A percentile compares a stretch with the other conserved stretches of the same genome.
phyloP scores from a whole-genome alignment of 2,329 filamentous ascomycete species.

The Xylaria sp. region DNA sequence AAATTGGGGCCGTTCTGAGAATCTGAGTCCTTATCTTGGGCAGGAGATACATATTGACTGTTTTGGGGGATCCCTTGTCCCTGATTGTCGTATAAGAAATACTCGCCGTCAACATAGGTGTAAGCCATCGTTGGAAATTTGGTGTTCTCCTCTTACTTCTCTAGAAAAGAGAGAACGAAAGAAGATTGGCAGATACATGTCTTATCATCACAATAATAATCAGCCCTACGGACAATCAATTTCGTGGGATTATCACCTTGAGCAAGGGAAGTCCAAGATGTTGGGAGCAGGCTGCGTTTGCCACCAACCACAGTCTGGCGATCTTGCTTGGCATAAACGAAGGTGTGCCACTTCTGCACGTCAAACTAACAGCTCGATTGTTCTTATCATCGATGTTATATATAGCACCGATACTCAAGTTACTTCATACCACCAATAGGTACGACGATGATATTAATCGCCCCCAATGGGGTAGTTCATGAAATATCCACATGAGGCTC shows the following conservation, averaged over 20 bases:
- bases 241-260: background rate
- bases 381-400: constrained; percentile 3
- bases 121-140: constrained; percentile 19
- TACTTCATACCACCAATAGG: background rate
- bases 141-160: background rate
- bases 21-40: constrained; percentile 15
- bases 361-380: background rate
- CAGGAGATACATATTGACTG: constrained; percentile 14
- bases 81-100: constrained; percentile 27
- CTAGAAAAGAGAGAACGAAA: background rate
- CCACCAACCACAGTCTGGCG: constrained; percentile 9
- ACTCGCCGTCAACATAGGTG: constrained; percentile 11
- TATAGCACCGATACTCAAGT: constrained; percentile 1
- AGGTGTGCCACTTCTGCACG: constrained; percentile 20
- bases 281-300: constrained; percentile 8
- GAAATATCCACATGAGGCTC: constrained; percentile 12
- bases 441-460: background rate
- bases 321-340: constrained; percentile 6
- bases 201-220: background rate
- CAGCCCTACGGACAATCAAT: background rate
- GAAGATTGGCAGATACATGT: background rate
- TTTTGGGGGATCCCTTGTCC: constrained; percentile 24
- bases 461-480: background rate
- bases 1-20: constrained; percentile 19
- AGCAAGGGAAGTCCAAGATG: background rate